These are phyloP conservation scores for Bidens hawaiensis DNA, from an alignment of 140 eudicot genomes.

Conservation along the genomic window DNA sequence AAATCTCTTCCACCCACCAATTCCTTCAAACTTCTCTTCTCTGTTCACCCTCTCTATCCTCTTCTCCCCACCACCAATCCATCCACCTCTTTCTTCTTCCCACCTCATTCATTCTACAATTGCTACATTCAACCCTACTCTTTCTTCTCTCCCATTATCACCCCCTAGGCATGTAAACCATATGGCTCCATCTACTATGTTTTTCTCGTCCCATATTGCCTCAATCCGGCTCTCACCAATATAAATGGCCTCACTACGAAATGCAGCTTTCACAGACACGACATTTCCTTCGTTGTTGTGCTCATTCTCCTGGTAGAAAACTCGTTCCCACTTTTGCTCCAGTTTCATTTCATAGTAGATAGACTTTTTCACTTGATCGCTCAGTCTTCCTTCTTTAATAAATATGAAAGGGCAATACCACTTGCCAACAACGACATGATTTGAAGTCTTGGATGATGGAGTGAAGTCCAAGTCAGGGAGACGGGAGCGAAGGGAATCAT, in stretches of 20 bases:
- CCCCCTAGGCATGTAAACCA: slow-evolving; percentile 38
- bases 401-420: slow-evolving; percentile 76
- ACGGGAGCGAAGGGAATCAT: slow-evolving; percentile 41
- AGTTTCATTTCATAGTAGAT: slow-evolving; percentile 55
- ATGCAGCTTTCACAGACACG: slow-evolving; percentile 27
- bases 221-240: slow-evolving; percentile 34
- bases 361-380: slow-evolving; percentile 42
- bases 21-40: slow-evolving; percentile 39
- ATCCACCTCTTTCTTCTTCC: slow-evolving; percentile 77
- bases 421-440: slow-evolving; percentile 42
- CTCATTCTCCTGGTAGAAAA: slow-evolving; percentile 30
- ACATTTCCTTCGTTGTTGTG: neutral
- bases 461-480: slow-evolving; percentile 40
- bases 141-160: slow-evolving; percentile 24
- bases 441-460: slow-evolving; percentile 22
- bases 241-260: slow-evolving; percentile 32
- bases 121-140: slow-evolving; percentile 51
- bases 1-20: slow-evolving; percentile 44
- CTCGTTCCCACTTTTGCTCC: slow-evolving; percentile 71
- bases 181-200: slow-evolving; percentile 33
- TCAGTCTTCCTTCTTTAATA: slow-evolving; percentile 43
- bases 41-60: slow-evolving; percentile 35
- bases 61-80: slow-evolving; percentile 45
- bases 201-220: slow-evolving; percentile 54
- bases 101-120: slow-evolving; percentile 65